These are phyloP conservation scores for Aphanoascus verrucosus DNA, from an alignment of 2,329 filamentous ascomycete species.

Conservation along the genomic window DNA sequence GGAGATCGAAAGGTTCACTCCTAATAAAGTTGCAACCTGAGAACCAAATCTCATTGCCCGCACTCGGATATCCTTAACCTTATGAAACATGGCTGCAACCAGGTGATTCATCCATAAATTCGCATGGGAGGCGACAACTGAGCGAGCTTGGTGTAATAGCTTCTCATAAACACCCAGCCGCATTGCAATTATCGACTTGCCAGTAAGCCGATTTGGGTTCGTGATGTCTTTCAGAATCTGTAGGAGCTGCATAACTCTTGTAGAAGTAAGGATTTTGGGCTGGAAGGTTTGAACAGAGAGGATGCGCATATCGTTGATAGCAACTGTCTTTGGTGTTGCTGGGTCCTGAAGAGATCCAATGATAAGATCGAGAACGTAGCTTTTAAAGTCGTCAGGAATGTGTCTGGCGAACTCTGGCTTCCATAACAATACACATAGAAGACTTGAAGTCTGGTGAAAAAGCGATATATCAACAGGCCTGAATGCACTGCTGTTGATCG, in stretches of 20 bases:
- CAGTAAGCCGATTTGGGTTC: constrained; percentile 58
- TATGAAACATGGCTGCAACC: constrained; percentile 71
- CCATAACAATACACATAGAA: constrained; percentile 67
- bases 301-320: constrained; percentile 69
- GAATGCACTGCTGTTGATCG: constrained; percentile 48
- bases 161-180: constrained; percentile 69
- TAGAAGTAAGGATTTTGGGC: constrained; percentile 58
- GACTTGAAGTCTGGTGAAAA: constrained; percentile 63
- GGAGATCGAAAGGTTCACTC: constrained; percentile 56
- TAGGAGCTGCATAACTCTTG: constrained; percentile 61
- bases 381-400: constrained; percentile 66
- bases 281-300: constrained; percentile 72
- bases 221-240: constrained; percentile 61
- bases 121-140: constrained; percentile 57
- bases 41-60: constrained; percentile 65
- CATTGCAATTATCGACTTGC: constrained; percentile 69
- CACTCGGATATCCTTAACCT: constrained; percentile 58
- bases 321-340: constrained; percentile 61
- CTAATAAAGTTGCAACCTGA: constrained; percentile 58
- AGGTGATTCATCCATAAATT: constrained; percentile 73
- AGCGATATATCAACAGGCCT: constrained; percentile 54
- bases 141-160: constrained; percentile 59
- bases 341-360: constrained; percentile 62
- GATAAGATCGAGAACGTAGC: constrained; percentile 70
- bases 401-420: constrained; percentile 59